Evolutionary conservation across 2,329 filamentous ascomycete genomes (phyloP), one percentile per base, ranked within the genome.

Genomic region (Canariomyces notabilis): DNA sequence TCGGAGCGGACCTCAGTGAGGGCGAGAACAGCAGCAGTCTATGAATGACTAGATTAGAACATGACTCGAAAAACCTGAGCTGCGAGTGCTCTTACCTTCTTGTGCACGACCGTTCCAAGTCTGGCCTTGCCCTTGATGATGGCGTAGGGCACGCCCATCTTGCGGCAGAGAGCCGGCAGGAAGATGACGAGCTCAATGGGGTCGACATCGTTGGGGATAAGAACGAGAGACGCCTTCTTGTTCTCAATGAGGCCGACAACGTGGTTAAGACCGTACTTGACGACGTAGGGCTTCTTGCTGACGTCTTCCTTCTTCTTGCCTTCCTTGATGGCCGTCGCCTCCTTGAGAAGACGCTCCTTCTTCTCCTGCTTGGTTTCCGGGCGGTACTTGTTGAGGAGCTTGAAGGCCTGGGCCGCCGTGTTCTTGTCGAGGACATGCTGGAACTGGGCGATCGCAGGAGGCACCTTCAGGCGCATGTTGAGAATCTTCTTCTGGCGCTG

Each of bases 281-380:
- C 90, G 60, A 86, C 77, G 77, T 96, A 98, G 67, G 93, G 93
- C 87, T 98, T 98, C 89, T 97, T 97, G 86, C 82, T 88, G 70
- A 95, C 91, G 66, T 95, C 90, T 82, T 98, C 94, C 87, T 97
- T 97, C 87, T 97, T 98, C 87, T 97, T 96, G 74, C 94, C 93
- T 75, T 97, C 90, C 71, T 89, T 84, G 71, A 98, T 83, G 66
- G 93, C 94, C 64, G 90, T 95, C 58, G 94, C 93, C 83, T 98
- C 93, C 82, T 95, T 89, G 72, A 87, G 83, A 59, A 98, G 81
- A 76, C 93, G 89, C 80, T 98, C 94, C 85, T 97, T 98, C 89
- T 98, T 98, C 85, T 97, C 91, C 64, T 80, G 77, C 85, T 96
- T 97, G 74, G 88, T 94, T 83, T 98, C 93, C 61, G 93, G 93